These are phyloP conservation scores for Boletus reticulatus DNA, from an alignment of 768 basidiomycete genomes.

Conservation along the genomic window DNA sequence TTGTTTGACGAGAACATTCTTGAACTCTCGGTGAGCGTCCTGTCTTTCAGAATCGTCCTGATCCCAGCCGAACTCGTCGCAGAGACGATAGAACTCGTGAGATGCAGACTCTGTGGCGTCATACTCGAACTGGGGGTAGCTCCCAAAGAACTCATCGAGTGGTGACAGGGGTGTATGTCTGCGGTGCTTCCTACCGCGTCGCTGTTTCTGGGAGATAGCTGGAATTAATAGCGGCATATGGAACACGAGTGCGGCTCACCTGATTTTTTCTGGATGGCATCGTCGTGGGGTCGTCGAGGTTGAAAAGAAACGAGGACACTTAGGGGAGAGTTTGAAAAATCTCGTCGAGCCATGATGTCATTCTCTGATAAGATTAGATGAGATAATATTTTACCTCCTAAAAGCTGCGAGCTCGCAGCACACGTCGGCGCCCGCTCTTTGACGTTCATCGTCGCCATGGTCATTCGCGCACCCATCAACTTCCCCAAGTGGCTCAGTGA, in stretches of 20 bases:
- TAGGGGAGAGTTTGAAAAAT: not conserved
- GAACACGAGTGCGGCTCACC: not conserved
- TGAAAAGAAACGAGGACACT: too few relatives aligned
- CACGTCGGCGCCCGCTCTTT: too few relatives aligned
- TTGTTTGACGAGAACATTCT: conserved; percentile 9
- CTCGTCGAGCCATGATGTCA: too few relatives aligned
- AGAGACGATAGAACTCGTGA: conserved; percentile 17
- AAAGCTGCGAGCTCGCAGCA: too few relatives aligned
- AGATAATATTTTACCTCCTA: too few relatives aligned
- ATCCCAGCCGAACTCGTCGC: conserved; percentile 9
- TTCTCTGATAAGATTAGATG: too few relatives aligned
- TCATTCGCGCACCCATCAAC: conserved; percentile 80
- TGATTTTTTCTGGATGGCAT: not conserved
- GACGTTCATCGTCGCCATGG: conserved; percentile 47
- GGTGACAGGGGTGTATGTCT: not conserved
- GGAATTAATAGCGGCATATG: too few relatives aligned
- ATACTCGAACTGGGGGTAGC: conserved; percentile 2
- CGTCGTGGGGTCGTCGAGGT: not conserved
- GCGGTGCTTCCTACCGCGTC: not conserved
- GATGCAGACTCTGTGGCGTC: conserved; percentile 7
- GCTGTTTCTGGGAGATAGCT: not conserved
- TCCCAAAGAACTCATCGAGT: conserved; percentile 1
- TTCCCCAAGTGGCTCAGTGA: conserved; percentile 85
- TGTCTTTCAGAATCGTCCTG: not conserved
- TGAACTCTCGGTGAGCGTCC: conserved; percentile 3